Conservation (phyloP, 176 grass and related monocot genomes). For the Oryza meyeriana region DNA sequence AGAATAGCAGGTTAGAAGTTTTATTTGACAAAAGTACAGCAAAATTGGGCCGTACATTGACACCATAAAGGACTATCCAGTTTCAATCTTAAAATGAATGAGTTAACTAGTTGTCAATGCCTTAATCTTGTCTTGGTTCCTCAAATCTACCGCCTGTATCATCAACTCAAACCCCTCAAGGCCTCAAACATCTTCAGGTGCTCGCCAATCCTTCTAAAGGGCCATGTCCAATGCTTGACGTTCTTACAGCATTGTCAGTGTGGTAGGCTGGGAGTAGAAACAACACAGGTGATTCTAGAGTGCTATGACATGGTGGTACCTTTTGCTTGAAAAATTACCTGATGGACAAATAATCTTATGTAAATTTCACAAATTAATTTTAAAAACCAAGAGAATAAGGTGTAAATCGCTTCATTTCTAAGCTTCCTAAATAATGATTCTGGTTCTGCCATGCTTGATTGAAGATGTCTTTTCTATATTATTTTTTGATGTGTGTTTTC, state of each 20-base stretch:
- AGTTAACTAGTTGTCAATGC: slow-evolving; percentile 1
- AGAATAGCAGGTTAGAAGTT: background rate
- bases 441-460: slow-evolving; percentile 19
- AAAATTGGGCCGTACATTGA: background rate
- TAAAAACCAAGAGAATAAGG: background rate
- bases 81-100: background rate
- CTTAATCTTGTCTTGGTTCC: background rate
- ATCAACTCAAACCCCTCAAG: slow-evolving; percentile 1
- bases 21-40: background rate
- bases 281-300: background rate
- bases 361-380: slow-evolving; percentile 2
- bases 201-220: background rate
- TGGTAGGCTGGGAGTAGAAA: background rate
- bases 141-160: background rate
- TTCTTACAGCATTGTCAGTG: background rate
- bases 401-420: slow-evolving; percentile 1
- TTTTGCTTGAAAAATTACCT: background rate
- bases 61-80: background rate
- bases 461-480: slow-evolving; percentile 13
- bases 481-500: slow-evolving; percentile 5
- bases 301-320: background rate
- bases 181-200: background rate
- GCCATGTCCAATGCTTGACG: background rate
- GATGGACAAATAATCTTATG: background rate
- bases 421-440: background rate